phyloP scores from a whole-genome alignment of 1,284 basidiomycete species.

The Cryptococcus neoformans region DNA sequence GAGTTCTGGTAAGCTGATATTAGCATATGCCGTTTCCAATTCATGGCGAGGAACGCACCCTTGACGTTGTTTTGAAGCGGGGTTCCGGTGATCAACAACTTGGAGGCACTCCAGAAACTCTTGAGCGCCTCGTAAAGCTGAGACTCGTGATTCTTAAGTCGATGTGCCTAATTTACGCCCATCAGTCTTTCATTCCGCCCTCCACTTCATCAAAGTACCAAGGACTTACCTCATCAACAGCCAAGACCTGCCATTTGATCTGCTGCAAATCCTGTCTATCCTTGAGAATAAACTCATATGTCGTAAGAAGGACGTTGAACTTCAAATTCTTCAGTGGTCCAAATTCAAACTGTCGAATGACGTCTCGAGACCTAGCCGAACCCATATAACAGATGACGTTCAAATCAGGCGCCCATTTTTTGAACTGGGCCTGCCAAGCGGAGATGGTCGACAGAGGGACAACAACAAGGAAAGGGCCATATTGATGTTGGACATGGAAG shows the following conservation, averaged over 20 bases:
- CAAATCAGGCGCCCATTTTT: slow-evolving; percentile 91
- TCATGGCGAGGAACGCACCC: slow-evolving; percentile 54
- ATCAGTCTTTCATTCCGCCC: not conserved
- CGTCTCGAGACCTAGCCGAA: slow-evolving; percentile 78
- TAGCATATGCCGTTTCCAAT: slow-evolving; percentile 5
- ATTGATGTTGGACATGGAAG: slow-evolving; percentile 89
- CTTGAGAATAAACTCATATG: slow-evolving; percentile 93
- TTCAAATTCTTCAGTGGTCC: slow-evolving; percentile 74
- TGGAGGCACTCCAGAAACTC: slow-evolving; percentile 84
- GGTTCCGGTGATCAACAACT: slow-evolving; percentile 96
- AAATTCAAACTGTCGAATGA: slow-evolving; percentile 92
- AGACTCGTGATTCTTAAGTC: slow-evolving; percentile 96
- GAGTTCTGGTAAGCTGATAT: slow-evolving; percentile 62
- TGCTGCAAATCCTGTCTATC: slow-evolving; percentile 84
- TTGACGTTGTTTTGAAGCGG: slow-evolving; percentile 99
- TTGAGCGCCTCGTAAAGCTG: slow-evolving; percentile 93
- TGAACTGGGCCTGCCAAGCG: slow-evolving; percentile 96
- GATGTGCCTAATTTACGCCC: slow-evolving; percentile 67
- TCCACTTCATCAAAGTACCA: not conserved
- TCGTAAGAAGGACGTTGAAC: slow-evolving; percentile 96
- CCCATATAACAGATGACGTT: slow-evolving; percentile 98
- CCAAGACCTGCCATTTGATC: slow-evolving; percentile 96
- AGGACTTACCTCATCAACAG: slow-evolving; percentile 81
- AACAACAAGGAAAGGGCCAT: slow-evolving; percentile 96
- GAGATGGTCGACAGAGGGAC: slow-evolving; percentile 97